phyloP scores from a whole-genome alignment of 345 rosid genomes.

The Acer yangbiense region DNA sequence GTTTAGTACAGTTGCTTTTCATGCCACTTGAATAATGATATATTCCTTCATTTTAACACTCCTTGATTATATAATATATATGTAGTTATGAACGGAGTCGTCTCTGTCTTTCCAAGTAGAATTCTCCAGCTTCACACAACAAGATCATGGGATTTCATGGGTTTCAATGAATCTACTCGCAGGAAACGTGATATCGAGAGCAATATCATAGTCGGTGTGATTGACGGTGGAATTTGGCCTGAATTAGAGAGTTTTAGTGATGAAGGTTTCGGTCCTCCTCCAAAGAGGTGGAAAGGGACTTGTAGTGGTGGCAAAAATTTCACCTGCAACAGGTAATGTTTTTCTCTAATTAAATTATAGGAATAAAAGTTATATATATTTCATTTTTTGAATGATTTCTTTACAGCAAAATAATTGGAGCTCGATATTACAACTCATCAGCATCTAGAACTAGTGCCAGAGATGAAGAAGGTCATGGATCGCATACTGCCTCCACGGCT shows the following conservation, averaged over 20 bases:
- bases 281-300: constrained; percentile 50
- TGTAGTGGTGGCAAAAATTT: constrained; percentile 42
- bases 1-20: background rate
- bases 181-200: constrained; percentile 14
- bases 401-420: constrained; percentile 49
- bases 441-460: background rate
- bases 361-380: background rate
- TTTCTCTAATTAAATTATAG: background rate
- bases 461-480: constrained; percentile 45
- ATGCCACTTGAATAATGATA: background rate
- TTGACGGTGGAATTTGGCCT: constrained; percentile 48
- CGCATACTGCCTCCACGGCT: constrained; percentile 68
- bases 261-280: constrained; percentile 52
- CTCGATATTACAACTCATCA: constrained; percentile 25
- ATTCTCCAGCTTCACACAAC: constrained; percentile 36
- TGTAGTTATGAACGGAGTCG: constrained; percentile 30
- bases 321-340: constrained; percentile 51
- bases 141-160: constrained; percentile 57
- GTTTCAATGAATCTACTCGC: constrained; percentile 21
- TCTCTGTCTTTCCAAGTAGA: constrained; percentile 41
- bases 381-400: background rate
- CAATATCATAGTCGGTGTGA: constrained; percentile 39
- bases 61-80: background rate
- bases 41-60: background rate
- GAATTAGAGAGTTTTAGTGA: constrained; percentile 50